Percentiles rank a stretch among this genome's conserved stretches.
These are phyloP conservation scores for Camellia lanceoleosa DNA, from an alignment of 148 eudicot species.

Conservation along the genomic window DNA sequence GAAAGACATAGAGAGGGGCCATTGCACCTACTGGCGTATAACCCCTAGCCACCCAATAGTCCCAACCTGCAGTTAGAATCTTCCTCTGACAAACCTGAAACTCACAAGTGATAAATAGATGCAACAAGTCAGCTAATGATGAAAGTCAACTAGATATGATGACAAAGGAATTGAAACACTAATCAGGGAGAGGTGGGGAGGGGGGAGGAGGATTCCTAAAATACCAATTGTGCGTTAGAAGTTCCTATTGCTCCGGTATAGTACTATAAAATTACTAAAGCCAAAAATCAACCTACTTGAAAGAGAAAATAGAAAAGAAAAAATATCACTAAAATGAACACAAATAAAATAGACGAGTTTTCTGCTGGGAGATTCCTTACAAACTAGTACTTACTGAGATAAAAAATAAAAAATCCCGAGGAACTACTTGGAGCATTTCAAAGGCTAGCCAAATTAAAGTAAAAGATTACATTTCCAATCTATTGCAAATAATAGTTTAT, in stretches of 20 bases:
- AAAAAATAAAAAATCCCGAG: no score
- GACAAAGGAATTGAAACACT: background rate
- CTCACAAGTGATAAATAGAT: slow-evolving; percentile 7
- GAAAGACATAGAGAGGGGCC: slow-evolving; percentile 98
- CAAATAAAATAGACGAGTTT: background rate
- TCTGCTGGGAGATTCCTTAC: background rate
- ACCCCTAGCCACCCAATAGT: slow-evolving; percentile 63
- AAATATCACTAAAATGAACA: background rate
- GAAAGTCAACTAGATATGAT: background rate
- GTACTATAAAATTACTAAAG: background rate
- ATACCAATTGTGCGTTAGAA: background rate
- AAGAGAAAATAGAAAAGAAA: background rate
- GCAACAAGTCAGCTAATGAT: slow-evolving; percentile 1
- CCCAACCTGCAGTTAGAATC: slow-evolving; percentile 66
- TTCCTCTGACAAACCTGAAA: slow-evolving; percentile 73
- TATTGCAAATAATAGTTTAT: background rate
- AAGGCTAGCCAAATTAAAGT: background rate
- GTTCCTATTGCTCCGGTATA: background rate
- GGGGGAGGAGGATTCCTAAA: background rate
- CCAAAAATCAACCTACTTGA: background rate
- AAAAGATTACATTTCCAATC: background rate
- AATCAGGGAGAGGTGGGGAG: background rate
- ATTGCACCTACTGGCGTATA: slow-evolving; percentile 85
- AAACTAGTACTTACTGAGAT: no score
- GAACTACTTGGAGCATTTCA: slow-evolving; percentile 14